phyloP scores from a whole-genome alignment of 2,329 filamentous ascomycete species.

The Aspergillus eucalypticola region DNA sequence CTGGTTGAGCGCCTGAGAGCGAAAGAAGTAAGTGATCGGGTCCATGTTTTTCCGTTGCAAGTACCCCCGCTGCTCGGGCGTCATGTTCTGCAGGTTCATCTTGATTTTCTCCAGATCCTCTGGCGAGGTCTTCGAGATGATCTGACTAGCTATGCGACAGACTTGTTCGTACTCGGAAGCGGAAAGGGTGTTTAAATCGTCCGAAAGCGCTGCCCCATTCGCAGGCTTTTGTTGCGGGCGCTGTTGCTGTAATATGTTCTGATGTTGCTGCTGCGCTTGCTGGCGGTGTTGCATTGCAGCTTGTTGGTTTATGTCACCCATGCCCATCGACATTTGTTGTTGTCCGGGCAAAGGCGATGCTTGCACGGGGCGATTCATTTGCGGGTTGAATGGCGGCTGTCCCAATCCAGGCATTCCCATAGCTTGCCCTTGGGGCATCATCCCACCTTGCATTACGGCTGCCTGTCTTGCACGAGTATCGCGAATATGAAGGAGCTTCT shows the following conservation, averaged over 20 bases:
- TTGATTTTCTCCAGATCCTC: slow-evolving; percentile 52
- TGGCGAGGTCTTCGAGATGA: slow-evolving; percentile 47
- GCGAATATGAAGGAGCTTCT: slow-evolving; percentile 48
- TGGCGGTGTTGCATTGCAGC: slow-evolving; percentile 39
- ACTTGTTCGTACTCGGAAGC: slow-evolving; percentile 48
- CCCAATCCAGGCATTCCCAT: slow-evolving; percentile 34
- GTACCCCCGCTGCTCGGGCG: slow-evolving; percentile 50
- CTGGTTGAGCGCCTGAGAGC: slow-evolving; percentile 48
- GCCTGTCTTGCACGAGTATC: slow-evolving; percentile 48
- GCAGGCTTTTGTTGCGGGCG: slow-evolving; percentile 34
- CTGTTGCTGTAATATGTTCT: slow-evolving; percentile 29
- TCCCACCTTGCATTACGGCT: slow-evolving; percentile 41
- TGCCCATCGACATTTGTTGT: slow-evolving; percentile 38
- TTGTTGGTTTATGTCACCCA: slow-evolving; percentile 36
- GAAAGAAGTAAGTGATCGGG: slow-evolving; percentile 54
- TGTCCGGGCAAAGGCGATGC: slow-evolving; percentile 49
- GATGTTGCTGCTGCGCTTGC: slow-evolving; percentile 33
- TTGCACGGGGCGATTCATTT: slow-evolving; percentile 54
- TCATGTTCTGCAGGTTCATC: slow-evolving; percentile 48
- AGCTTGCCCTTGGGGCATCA: slow-evolving; percentile 39
- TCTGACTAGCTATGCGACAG: slow-evolving; percentile 47
- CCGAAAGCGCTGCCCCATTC: slow-evolving; percentile 29
- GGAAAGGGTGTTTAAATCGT: slow-evolving; percentile 40
- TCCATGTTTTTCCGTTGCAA: slow-evolving; percentile 49
- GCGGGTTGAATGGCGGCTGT: slow-evolving; percentile 50